Percentiles rank a stretch among this genome's conserved stretches.
Evolutionary conservation across 2,329 filamentous ascomycete genomes (phyloP).

Genomic region (Penicillium oxalicum): DNA sequence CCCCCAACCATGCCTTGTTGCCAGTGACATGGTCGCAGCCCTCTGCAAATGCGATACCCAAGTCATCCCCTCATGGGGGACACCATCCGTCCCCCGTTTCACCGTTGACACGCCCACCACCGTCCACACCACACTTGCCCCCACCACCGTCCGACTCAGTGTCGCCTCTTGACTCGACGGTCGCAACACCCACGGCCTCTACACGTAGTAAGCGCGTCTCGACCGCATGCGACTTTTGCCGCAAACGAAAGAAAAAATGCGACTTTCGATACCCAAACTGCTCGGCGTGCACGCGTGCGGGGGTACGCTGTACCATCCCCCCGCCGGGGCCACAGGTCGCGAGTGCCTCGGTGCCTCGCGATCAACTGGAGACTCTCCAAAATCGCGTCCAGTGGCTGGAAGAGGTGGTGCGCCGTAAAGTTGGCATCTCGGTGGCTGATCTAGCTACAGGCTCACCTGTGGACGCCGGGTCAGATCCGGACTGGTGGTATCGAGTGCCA

Average conservation of each 20-base stretch:
- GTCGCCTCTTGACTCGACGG: constrained; percentile 8
- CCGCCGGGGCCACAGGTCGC: constrained; percentile 35
- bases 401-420: constrained; percentile 31
- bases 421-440: constrained; percentile 30
- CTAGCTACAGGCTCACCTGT: constrained; percentile 29
- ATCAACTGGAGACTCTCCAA: constrained; percentile 36
- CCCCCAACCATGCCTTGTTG: constrained; percentile 7
- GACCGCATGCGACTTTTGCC: constrained; percentile 38
- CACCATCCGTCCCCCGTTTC: neutral
- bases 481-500: constrained; percentile 38
- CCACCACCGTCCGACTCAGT: constrained; percentile 1
- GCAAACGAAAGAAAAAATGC: constrained; percentile 39
- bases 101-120: neutral
- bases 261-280: constrained; percentile 39
- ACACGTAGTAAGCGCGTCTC: constrained; percentile 34
- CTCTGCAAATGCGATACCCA: neutral
- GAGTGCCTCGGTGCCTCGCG: constrained; percentile 33
- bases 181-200: constrained; percentile 10
- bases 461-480: constrained; percentile 29
- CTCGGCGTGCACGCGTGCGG: constrained; percentile 35
- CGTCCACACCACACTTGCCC: neutral
- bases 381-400: constrained; percentile 38
- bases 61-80: neutral
- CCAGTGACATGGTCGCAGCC: constrained; percentile 12
- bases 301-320: constrained; percentile 37